Evolutionary conservation across 1,139 yeast species (phyloP), one percentile per base, ranked within the genome.

Genomic region (Hemisphaericaspora xylofermentans): DNA sequence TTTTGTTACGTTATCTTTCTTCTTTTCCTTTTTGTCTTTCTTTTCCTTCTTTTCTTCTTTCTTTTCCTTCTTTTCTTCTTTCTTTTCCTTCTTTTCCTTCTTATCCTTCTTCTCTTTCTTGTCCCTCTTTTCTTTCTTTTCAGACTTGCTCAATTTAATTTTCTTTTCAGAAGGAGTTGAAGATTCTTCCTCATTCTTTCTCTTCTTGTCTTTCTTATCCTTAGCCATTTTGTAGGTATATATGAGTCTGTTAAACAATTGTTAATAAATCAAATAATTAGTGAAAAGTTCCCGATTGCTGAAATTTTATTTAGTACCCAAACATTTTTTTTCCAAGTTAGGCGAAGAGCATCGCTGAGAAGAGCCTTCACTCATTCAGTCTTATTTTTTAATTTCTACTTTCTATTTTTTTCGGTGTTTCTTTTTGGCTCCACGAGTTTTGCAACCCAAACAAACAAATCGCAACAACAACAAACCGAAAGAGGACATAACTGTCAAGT

Each of bases 71-170:
- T 66, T 63, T 41, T 65, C 66, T 45, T 64, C 65, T 59, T 71
- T 71, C 7, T 74, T 74, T 53, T 68, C 64, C 61, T 67, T 65
- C 6, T 67, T 69, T 45, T 60, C 63, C 61, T 64, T 64, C 6
- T 62, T 66, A 43, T 57, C 61, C 58, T 65, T 63, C 59, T 77
- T 72, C 4, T 71, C 73, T 54, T 68, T 66, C 66, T 74, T 71
- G 14, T 76, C 73, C 53, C 67, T 68, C 64, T 71, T 66, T 5
- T 66, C 64, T 51, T 74, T 71, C 61, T 68, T 66, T 14, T 63
- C 67, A 49, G 60, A 63, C 56, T 67, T 64, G 33, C 47, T 56
- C 58, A 52, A 51, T 52, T 52, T 56, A 41, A 44, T 41, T 33
- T 55, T 50, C 51, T 57, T 60, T 26, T 55, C 54, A 26, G 54